phyloP scores from a whole-genome alignment of 2,329 filamentous ascomycete genomes.

The Grosmannia penicillata region DNA sequence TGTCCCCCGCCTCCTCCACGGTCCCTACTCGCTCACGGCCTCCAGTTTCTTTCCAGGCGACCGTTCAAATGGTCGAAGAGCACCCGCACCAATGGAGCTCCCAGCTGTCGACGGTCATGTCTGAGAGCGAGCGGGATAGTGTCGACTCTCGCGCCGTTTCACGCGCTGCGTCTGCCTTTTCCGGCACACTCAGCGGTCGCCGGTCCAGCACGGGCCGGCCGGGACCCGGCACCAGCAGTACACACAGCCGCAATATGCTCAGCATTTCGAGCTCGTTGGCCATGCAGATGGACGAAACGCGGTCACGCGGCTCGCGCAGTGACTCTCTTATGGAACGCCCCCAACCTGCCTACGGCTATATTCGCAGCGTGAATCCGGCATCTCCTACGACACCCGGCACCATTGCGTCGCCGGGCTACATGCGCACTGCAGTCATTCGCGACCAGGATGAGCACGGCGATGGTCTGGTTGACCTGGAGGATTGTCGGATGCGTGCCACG shows the following conservation, averaged over 20 bases:
- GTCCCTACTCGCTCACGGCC: too few species aligned
- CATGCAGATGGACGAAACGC: conserved; percentile 24
- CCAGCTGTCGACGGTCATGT: conserved; percentile 48
- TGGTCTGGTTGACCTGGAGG: conserved; percentile 43
- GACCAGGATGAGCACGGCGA: conserved; percentile 51
- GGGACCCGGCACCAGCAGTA: conserved; percentile 18
- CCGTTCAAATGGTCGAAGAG: conserved; percentile 30
- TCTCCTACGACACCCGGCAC: conserved; percentile 12
- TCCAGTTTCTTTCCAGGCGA: conserved; percentile 10
- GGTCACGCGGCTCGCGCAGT: conserved; percentile 18
- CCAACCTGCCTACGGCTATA: conserved; percentile 21
- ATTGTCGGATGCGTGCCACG: conserved; percentile 23
- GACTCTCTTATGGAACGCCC: conserved; percentile 34
- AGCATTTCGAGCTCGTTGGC: conserved; percentile 42
- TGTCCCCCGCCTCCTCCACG: too few species aligned
- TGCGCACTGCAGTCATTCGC: conserved; percentile 26
- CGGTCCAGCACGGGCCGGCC: conserved; percentile 32
- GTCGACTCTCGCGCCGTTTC: conserved; percentile 25
- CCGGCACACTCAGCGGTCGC: conserved; percentile 13
- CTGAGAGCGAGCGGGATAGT: conserved; percentile 42
- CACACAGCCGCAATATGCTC: conserved; percentile 36
- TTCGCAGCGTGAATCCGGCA: conserved; percentile 10
- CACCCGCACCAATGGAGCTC: conserved; percentile 47
- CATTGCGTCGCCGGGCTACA: conserved; percentile 18
- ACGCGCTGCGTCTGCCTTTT: conserved; percentile 29